Base-by-base conservation (phyloP, 2,329 filamentous ascomycete species). In the Penicillium expansum region DNA sequence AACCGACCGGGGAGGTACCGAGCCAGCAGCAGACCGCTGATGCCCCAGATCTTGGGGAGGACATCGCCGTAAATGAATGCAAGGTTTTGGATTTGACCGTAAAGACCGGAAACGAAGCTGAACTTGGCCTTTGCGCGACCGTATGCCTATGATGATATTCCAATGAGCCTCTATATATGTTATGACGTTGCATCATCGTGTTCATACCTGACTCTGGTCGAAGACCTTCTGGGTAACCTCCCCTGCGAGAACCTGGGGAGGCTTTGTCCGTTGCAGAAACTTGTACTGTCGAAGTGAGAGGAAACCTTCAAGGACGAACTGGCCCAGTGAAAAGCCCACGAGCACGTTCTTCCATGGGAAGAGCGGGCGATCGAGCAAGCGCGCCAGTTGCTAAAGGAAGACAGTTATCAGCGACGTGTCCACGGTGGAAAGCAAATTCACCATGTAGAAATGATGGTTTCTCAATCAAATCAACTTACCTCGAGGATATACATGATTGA, bases 301-400 rank as follows among this genome's bases (percentile, higher is more conserved):
- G 78, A 93, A 90, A 43, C 91, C 87, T 76, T 99, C 94, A 71
- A 99, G 87, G 53, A 91, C 78, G 75, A 91, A 97, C 74, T 99
- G 91, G 60, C 89, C 91, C 68, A 97, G 75, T 30, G 92, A 96
- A 80, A 99, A 99, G 69, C 92, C 90, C 67, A 97, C 84, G 69
- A 99, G 92, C 68, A 99, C 86, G 74, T 86, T 89, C 85, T 97
- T 99, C 94, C 94, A 99, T 54, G 94, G 93, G 80, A 97, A 96
- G 71, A 90, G 82, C 57, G 93, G 92, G 71, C 90, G 86, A 80
- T 99, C 94, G 69, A 97, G 88, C 76, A 89, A 87, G 75, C 85
- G 86, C 72, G 91, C 91, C 66, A 97, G 86, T 80, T 84, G 80
- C 81, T 85, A 60, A 42, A 52, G 24, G 52, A 27, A 48, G 56